Evolutionary conservation across 2,329 filamentous ascomycete species (phyloP).

Genomic region (Diaporthe citrichinensis): DNA sequence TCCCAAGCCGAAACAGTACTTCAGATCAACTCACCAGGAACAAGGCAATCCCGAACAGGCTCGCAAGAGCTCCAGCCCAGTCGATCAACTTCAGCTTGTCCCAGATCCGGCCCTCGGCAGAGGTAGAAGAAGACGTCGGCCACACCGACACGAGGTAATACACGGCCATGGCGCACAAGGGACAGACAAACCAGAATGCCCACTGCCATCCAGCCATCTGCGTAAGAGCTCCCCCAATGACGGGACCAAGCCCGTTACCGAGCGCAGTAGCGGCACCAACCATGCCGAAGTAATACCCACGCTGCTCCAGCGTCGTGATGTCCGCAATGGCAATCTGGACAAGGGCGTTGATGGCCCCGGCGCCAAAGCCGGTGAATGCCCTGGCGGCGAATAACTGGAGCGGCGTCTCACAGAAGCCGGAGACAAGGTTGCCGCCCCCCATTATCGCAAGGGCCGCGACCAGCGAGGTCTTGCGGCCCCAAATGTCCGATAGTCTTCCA

Average conservation of each 20-base stretch:
- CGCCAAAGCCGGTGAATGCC: not conserved
- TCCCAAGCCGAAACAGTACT: not conserved
- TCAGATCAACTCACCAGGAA: not conserved
- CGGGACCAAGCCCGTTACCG: not conserved
- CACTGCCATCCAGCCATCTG: not conserved
- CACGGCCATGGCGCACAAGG: not conserved
- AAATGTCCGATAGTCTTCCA: not conserved
- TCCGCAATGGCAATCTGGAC: constrained; percentile 1
- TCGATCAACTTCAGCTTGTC: not conserved
- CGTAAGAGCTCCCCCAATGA: not conserved
- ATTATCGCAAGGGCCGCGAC: not conserved
- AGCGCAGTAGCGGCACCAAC: not conserved
- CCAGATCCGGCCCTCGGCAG: not conserved
- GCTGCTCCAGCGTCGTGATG: not conserved
- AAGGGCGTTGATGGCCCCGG: not conserved
- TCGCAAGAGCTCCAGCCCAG: not conserved
- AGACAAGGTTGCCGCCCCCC: not conserved
- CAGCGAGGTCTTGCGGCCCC: not conserved
- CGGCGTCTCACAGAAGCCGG: not conserved
- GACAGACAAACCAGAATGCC: constrained; percentile 2
- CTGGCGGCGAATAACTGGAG: not conserved
- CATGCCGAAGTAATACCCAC: not conserved
- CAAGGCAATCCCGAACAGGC: not conserved
- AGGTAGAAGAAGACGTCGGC: not conserved
- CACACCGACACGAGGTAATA: not conserved